Evolutionary conservation across 2,329 filamentous ascomycete genomes (phyloP), one percentile per base, ranked within the genome.

Genomic region (Ceratocystis albifundus): DNA sequence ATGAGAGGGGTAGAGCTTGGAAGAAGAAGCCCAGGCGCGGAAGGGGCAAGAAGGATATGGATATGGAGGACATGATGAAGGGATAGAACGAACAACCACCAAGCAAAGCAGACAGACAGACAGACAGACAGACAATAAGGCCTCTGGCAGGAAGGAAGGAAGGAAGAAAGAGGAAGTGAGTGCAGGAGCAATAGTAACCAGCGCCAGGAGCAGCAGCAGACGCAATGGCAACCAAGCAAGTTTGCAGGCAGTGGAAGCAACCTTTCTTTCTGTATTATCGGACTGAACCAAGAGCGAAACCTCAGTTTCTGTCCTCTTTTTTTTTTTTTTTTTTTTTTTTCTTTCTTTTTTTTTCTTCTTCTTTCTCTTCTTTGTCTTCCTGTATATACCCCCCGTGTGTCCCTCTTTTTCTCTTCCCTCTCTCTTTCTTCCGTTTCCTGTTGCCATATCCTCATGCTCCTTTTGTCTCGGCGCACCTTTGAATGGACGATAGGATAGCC

Each of bases 131-230:
- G 12, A 57, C n/a, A 59, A 7, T 7, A 59, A 10, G 22, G 55
- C 55, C 10, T 41, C 25, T 30, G n/a, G 59, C 12, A 62, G 59
- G 59, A 22, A 62, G 59, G 59, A 62, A 62, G 59, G 36, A 61
- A 61, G 41, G n/a, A 45, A 41, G 32, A 41, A 46, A n/a, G 17
- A 62, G 22, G n/a, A 45, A 46, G 22, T 17, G 36, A 28, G 41
- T 20, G 20, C 36, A 45, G 32, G 6, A 62, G 36, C 15, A 15
- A 7, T 25, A 62, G 36, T 28, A 45, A 28, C 55, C 53, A 30
- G 53, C 30, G 28, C 55, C 6, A 28, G 46, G 28, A 48, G 41
- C 8, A 62, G 30, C 15, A 15, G 22, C 48, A n/a, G 20, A 48
- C 3, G 46, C 20, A 48, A n/a, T 22, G 20, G n/a, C 46, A 48